Conservation (phyloP, 2,329 filamentous ascomycete species). For the Pseudogymnoascus sp. region DNA sequence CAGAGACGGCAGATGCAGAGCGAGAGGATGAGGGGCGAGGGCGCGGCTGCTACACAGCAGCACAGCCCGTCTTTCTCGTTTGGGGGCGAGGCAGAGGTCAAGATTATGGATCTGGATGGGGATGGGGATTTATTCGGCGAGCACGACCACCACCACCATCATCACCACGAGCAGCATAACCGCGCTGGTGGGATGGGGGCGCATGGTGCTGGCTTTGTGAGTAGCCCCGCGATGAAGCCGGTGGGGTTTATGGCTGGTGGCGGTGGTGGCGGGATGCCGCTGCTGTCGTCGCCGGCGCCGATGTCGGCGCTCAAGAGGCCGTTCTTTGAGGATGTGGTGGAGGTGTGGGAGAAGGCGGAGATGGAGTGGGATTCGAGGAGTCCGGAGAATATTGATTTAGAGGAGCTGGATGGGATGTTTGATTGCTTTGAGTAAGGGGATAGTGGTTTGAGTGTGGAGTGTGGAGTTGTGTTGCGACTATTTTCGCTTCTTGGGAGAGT, state of each 20-base stretch:
- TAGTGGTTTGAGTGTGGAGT: background rate
- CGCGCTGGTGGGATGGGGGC: background rate
- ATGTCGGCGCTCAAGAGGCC: conserved; percentile 39
- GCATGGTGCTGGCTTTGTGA: conserved; percentile 33
- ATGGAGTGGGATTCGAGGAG: conserved; percentile 57
- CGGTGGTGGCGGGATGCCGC: conserved; percentile 33
- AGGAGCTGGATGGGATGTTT: conserved; percentile 84
- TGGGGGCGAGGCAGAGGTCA: conserved; percentile 20
- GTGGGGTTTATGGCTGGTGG: conserved; percentile 33
- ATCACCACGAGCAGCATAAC: conserved; percentile 24
- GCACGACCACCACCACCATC: conserved; percentile 24
- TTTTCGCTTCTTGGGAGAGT: background rate
- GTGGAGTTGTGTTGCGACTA: background rate
- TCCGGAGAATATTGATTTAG: conserved; percentile 83
- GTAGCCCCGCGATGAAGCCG: conserved; percentile 49
- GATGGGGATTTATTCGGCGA: conserved; percentile 25
- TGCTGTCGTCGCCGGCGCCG: conserved; percentile 30
- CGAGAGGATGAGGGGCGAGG: conserved; percentile 43
- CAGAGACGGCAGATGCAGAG: conserved; percentile 53
- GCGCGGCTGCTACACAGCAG: conserved; percentile 23
- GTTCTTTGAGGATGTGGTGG: conserved; percentile 30
- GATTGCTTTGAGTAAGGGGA: conserved; percentile 46
- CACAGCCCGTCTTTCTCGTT: conserved; percentile 12
- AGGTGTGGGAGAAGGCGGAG: conserved; percentile 26
- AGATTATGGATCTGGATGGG: conserved; percentile 23